phyloP scores from a whole-genome alignment of 495 filamentous ascomycete genomes.

The Aspergillus incahuasiensis region DNA sequence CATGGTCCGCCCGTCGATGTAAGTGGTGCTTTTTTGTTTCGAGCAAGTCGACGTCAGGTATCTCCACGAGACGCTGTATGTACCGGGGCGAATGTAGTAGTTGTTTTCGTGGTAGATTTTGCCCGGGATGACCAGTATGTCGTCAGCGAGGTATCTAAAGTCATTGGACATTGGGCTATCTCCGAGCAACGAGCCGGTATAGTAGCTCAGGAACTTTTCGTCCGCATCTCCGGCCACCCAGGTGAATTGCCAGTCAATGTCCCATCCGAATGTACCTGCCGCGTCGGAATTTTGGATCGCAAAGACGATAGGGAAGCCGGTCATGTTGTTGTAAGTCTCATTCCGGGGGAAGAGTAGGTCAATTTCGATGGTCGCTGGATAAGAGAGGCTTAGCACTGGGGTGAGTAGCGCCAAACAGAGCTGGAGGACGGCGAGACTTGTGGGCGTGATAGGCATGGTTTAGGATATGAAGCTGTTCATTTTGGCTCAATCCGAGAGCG shows the following conservation, averaged over 20 bases:
- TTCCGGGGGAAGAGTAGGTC: slow-evolving; percentile 13
- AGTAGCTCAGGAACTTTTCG: neutral
- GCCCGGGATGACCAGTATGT: neutral
- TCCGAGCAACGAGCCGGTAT: neutral
- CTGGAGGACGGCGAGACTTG: neutral
- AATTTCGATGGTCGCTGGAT: slow-evolving; percentile 12
- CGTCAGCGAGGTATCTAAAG: neutral
- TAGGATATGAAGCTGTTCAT: neutral
- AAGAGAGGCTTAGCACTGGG: neutral
- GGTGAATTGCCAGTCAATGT: neutral
- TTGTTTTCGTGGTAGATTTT: neutral
- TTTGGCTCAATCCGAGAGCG: neutral
- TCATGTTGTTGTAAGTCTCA: slow-evolving; percentile 11
- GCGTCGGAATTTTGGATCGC: slow-evolving; percentile 8
- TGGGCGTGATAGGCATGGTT: neutral
- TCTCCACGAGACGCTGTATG: neutral
- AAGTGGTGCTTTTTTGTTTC: no score
- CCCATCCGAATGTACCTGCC: neutral
- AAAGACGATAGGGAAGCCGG: slow-evolving; percentile 10
- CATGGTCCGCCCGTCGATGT: neutral
- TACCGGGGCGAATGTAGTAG: neutral
- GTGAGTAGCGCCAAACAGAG: neutral
- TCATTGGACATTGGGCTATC: neutral
- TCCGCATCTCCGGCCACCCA: neutral
- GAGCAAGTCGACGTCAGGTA: neutral